These are phyloP conservation scores for Isabelozyma pseudorhagii DNA, from an alignment of 805 yeast genomes.

Conservation along the genomic window DNA sequence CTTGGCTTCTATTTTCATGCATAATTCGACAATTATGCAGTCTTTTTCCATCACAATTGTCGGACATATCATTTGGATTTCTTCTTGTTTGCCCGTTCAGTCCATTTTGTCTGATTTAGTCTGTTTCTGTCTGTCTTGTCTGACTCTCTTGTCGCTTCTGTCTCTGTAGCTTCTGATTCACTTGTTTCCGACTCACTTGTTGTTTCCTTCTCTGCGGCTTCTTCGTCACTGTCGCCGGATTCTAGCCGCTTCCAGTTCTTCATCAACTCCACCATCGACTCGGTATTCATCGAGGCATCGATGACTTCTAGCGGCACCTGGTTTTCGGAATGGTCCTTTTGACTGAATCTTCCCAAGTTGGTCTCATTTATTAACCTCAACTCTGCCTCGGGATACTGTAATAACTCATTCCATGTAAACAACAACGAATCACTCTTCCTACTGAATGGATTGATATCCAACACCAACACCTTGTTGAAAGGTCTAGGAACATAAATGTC, in stretches of 20 bases:
- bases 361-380: constrained; percentile 65
- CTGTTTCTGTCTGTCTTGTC: too few species aligned
- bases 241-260: constrained; percentile 45
- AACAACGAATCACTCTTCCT: constrained; percentile 75
- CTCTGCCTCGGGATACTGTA: constrained; percentile 23
- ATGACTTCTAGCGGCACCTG: constrained; percentile 91
- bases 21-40: too few species aligned
- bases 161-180: too few species aligned
- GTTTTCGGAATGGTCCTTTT: constrained; percentile 82
- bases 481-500: constrained; percentile 86
- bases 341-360: constrained; percentile 72
- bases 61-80: too few species aligned
- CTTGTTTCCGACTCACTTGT: too few species aligned
- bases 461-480: constrained; percentile 56
- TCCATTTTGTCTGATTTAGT: too few species aligned
- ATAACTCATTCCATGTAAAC: constrained; percentile 81
- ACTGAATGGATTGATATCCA: constrained; percentile 86
- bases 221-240: constrained; percentile 1
- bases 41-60: too few species aligned
- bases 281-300: constrained; percentile 72
- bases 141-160: too few species aligned
- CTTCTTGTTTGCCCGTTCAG: too few species aligned
- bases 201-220: background rate
- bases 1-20: too few species aligned
- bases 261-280: constrained; percentile 66